phyloP scores from a whole-genome alignment of 1,139 yeast genomes.

The Scheffersomyces quercinus region DNA sequence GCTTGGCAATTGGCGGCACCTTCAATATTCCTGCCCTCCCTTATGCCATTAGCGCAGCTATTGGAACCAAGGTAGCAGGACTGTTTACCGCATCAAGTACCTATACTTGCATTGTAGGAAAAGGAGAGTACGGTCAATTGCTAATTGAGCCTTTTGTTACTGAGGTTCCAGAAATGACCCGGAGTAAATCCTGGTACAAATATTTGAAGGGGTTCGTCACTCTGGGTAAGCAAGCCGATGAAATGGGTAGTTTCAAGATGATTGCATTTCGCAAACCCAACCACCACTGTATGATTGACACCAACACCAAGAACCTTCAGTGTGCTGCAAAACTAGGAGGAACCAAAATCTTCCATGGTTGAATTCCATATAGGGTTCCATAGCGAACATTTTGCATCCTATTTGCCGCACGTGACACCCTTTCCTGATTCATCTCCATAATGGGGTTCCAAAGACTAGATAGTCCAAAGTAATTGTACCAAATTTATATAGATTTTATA shows the following conservation, averaged over 20 bases:
- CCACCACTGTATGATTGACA: constrained; percentile 10
- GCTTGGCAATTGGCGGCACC: background rate
- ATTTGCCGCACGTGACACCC: too few species aligned
- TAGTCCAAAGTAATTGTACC: too few species aligned
- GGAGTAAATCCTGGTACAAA: background rate
- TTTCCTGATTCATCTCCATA: too few species aligned
- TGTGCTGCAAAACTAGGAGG: constrained; percentile 8
- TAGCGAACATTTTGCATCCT: too few species aligned
- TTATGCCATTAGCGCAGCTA: background rate
- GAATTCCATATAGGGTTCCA: too few species aligned
- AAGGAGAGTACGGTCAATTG: background rate
- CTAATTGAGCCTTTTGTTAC: background rate
- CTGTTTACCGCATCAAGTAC: background rate
- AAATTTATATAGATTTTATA: too few species aligned
- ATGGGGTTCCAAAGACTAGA: too few species aligned
- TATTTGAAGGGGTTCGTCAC: background rate
- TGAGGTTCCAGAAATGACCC: background rate
- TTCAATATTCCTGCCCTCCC: background rate
- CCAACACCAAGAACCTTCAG: constrained; percentile 5
- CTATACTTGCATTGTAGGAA: background rate
- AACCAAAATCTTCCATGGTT: background rate
- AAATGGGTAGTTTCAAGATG: background rate
- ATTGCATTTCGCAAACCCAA: constrained; percentile 5
- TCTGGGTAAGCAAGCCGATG: background rate
- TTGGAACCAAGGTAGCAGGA: background rate